Base-by-base conservation (phyloP, 73 alveolate genomes). In the Blepharisma japonicum region DNA sequence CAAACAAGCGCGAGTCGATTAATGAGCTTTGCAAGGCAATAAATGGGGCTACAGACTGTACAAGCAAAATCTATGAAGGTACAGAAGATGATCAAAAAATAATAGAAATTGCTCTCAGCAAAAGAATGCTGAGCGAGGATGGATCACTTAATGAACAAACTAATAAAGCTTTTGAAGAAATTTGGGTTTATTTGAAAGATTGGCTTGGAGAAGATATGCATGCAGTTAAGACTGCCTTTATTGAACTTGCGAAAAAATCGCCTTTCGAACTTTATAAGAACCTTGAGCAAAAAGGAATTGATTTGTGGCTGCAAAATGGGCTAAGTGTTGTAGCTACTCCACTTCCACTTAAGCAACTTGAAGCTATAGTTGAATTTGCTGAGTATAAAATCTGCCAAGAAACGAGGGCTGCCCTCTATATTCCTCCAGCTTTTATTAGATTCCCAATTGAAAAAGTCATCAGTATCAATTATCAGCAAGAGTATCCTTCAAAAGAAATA, bases 331-430 rank as follows among this genome's bases (percentile, higher is more conserved):
- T 25, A 18, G 46, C 14, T 1, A 61, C 14, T 8, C n/a, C 47
- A 1, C 74, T 61, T 20, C 14, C 74, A 8, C 38, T n/a, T 1
- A 61, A 61, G 23, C 74, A 61, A 5, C 23, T 61, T 8, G 74
- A 61, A 61, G 39, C 50, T 25, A 8, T 91, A 0, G 79, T 81
- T 79, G 81, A 83, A 50, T 91, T 82, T 56, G 85, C 85, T 21
- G 97, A 91, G 74, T 68, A 77, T 56, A 89, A 85, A 49, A 55
- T 91, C 76, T 88, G 95, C 81, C 81, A 88, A 56, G 94, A 91
- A 76, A 88, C 93, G 38, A 87, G 83, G 56, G 87, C 86, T 39
- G 89, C 85, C 6, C 54, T 80, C 50, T 49, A 79, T 27, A 68
- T 84, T 25, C 81, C 77, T 6, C 91, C 97, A 6, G 51, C 56